These are phyloP conservation scores for Pseudovirgaria hyperparasitica DNA, from an alignment of 2,329 filamentous ascomycete species.

Conservation along the genomic window DNA sequence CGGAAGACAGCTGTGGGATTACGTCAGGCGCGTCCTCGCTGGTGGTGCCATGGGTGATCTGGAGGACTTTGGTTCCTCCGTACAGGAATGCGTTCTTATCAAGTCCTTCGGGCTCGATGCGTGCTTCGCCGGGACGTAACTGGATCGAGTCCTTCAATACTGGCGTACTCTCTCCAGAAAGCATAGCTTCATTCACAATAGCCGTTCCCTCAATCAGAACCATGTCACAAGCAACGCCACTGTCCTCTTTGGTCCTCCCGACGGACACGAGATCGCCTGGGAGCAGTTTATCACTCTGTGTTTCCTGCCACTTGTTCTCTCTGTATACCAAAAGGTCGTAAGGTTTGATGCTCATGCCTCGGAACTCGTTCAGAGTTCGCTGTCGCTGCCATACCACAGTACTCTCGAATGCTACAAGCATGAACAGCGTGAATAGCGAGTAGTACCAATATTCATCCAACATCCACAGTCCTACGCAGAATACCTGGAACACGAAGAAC, in stretches of 20 bases:
- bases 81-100: conserved; percentile 97
- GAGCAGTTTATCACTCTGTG: conserved; percentile 80
- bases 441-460: conserved; percentile 99
- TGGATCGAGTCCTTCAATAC: conserved; percentile 93
- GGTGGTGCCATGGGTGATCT: conserved; percentile 76
- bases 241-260: conserved; percentile 87
- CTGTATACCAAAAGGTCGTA: conserved; percentile 90
- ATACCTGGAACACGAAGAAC: conserved; percentile 98
- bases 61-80: conserved; percentile 93
- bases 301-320: conserved; percentile 74
- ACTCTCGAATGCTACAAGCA: conserved; percentile 95
- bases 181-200: conserved; percentile 98
- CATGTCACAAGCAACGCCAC: conserved; percentile 95
- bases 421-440: conserved; percentile 95
- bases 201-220: conserved; percentile 85
- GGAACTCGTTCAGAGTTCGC: conserved; percentile 88
- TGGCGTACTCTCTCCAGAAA: conserved; percentile 95
- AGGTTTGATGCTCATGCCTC: conserved; percentile 98
- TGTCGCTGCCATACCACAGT: conserved; percentile 99
- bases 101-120: conserved; percentile 74
- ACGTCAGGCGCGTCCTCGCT: conserved; percentile 50
- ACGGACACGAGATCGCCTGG: conserved; percentile 91
- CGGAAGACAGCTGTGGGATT: conserved; percentile 56
- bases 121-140: conserved; percentile 68
- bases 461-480: conserved; percentile 97